phyloP scores from a whole-genome alignment of 2,329 filamentous ascomycete species.

The Fusarium aywerte region DNA sequence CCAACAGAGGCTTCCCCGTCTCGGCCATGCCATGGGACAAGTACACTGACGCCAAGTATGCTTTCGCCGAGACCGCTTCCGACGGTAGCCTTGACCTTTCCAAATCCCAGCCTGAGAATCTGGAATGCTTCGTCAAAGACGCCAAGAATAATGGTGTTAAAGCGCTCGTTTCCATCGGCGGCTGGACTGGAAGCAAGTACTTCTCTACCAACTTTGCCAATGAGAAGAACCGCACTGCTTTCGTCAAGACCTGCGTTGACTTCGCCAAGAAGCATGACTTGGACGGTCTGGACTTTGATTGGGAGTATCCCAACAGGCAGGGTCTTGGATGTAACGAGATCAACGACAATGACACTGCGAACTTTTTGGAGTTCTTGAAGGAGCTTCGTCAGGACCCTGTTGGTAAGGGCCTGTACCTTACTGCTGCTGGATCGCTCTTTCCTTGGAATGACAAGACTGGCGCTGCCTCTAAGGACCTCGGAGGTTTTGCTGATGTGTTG shows the following conservation, averaged over 20 bases:
- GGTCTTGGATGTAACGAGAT: conserved; percentile 41
- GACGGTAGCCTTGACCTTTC: conserved; percentile 34
- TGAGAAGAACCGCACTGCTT: conserved; percentile 36
- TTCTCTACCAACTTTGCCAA: conserved; percentile 31
- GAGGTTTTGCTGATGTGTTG: conserved; percentile 32
- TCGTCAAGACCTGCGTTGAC: conserved; percentile 19
- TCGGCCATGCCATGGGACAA: conserved; percentile 36
- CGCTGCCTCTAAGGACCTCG: conserved; percentile 18
- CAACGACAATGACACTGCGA: conserved; percentile 34
- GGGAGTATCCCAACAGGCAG: conserved; percentile 41
- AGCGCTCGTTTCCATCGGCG: conserved; percentile 33
- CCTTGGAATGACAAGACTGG: conserved; percentile 37
- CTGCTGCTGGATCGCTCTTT: conserved; percentile 33
- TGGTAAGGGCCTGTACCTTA: conserved; percentile 27
- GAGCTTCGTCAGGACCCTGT: conserved; percentile 29
- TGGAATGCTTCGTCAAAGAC: conserved; percentile 24
- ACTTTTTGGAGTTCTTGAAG: conserved; percentile 35
- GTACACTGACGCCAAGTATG: conserved; percentile 39
- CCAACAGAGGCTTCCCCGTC: conserved; percentile 33
- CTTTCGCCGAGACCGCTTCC: conserved; percentile 35
- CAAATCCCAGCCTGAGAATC: conserved; percentile 14
- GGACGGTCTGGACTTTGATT: conserved; percentile 39
- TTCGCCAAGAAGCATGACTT: conserved; percentile 29
- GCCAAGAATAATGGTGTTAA: conserved; percentile 38
- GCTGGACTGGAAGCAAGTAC: conserved; percentile 34